Conservation (phyloP, 805 yeast genomes). For the Kodamaea fukazawae region DNA sequence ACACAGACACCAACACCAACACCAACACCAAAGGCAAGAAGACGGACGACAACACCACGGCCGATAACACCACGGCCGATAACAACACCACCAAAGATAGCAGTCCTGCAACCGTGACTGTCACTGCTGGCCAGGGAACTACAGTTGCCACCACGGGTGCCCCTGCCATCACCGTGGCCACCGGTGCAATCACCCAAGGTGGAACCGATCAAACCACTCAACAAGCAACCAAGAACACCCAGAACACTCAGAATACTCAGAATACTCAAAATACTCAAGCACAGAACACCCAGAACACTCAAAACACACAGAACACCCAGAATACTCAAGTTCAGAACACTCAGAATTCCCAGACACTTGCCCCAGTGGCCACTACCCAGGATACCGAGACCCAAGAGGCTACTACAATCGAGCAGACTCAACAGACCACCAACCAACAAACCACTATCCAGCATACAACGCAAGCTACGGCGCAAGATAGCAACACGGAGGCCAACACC, state of each 20-base stretch:
- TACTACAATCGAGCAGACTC: too few species aligned
- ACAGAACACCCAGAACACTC: too few species aligned
- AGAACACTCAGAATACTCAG: too few species aligned
- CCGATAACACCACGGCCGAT: slow-evolving; percentile 2
- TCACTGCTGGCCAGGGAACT: neutral
- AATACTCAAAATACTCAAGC: too few species aligned
- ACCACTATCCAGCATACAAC: slow-evolving; percentile 4
- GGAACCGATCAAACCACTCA: slow-evolving; percentile 4
- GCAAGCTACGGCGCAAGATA: too few species aligned
- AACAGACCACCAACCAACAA: slow-evolving; percentile 4
- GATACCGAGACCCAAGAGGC: too few species aligned
- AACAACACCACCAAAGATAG: neutral
- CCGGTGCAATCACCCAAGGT: neutral
- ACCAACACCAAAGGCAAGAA: slow-evolving; percentile 3
- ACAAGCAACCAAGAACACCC: slow-evolving; percentile 1
- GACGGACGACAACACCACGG: slow-evolving; percentile 8
- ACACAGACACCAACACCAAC: neutral
- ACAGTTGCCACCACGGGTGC: slow-evolving; percentile 4
- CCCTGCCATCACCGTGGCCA: slow-evolving; percentile 3
- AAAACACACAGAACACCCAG: too few species aligned
- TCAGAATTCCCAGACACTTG: too few species aligned
- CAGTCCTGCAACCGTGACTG: too few species aligned
- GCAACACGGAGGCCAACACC: too few species aligned
- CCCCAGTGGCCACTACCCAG: too few species aligned
- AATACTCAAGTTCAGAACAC: neutral